Percentiles rank a stretch among this genome's conserved stretches.
Evolutionary conservation across 2,329 filamentous ascomycete genomes (phyloP).

Genomic region (Curvularia lunata): DNA sequence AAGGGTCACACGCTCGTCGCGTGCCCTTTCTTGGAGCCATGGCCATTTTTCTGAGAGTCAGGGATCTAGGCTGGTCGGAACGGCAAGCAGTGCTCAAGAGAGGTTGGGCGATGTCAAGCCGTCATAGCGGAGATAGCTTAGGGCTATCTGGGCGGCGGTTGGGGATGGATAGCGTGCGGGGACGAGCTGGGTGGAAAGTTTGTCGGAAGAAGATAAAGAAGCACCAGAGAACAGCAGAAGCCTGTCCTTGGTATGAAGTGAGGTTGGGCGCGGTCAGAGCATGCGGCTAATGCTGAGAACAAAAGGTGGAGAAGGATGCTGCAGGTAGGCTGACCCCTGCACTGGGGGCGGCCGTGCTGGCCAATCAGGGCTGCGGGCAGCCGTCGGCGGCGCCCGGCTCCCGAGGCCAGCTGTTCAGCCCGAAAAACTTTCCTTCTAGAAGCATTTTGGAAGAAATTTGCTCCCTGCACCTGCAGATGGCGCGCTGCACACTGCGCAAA

Average conservation of each 20-base stretch:
- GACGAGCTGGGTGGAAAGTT: constrained; percentile 14
- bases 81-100: constrained; percentile 21
- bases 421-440: constrained; percentile 16
- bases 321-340: constrained; percentile 31
- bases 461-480: constrained; percentile 1
- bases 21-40: constrained; percentile 46
- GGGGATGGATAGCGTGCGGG: constrained; percentile 13
- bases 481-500: not conserved
- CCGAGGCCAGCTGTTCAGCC: not conserved
- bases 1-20: constrained; percentile 46
- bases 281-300: constrained; percentile 36
- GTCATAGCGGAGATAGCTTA: constrained; percentile 28
- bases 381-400: constrained; percentile 4
- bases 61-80: constrained; percentile 23
- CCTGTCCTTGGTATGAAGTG: constrained; percentile 14
- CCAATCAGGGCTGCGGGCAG: constrained; percentile 19
- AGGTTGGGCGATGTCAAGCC: constrained; percentile 24
- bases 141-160: constrained; percentile 8
- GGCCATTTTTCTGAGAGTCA: constrained; percentile 27
- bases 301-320: constrained; percentile 39
- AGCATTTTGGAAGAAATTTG: constrained; percentile 13
- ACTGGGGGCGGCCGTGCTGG: constrained; percentile 9
- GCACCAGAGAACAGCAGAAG: constrained; percentile 11
- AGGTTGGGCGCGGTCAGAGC: constrained; percentile 27
- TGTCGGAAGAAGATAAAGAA: constrained; percentile 18